phyloP scores from a whole-genome alignment of 1,284 basidiomycete species.

The Ceratobasidium sp. region DNA sequence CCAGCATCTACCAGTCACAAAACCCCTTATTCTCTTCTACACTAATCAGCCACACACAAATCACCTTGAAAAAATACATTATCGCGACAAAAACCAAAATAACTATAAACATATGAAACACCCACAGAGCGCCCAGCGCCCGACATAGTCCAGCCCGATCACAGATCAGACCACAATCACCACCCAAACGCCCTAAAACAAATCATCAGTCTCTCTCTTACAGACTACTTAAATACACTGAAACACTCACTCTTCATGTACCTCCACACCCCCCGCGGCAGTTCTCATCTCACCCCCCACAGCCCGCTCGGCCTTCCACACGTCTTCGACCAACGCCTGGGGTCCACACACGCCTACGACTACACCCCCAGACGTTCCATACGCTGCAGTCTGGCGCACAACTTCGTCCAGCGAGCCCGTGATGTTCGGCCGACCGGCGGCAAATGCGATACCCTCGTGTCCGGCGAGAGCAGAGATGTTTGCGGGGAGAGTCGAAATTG shows the following conservation, averaged over 20 bases:
- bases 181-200: conserved; percentile 61
- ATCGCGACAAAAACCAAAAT: conserved; percentile 11
- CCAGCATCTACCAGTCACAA: too few species aligned
- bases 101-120: too few species aligned
- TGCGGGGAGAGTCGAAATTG: conserved; percentile 57
- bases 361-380: conserved; percentile 69
- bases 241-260: conserved; percentile 72
- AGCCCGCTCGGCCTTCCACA: conserved; percentile 65
- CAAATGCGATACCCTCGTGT: conserved; percentile 64
- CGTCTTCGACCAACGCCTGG: conserved; percentile 67
- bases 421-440: conserved; percentile 68
- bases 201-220: conserved; percentile 34
- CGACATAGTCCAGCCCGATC: background rate
- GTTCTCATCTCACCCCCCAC: conserved; percentile 66
- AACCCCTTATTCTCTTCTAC: too few species aligned
- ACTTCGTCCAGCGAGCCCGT: conserved; percentile 64
- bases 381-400: conserved; percentile 65
- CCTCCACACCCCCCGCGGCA: conserved; percentile 76
- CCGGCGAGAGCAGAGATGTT: conserved; percentile 55
- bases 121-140: too few species aligned
- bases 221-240: background rate
- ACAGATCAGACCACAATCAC: conserved; percentile 52
- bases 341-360: conserved; percentile 80
- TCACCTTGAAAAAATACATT: background rate
- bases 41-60: too few species aligned